phyloP scores from a whole-genome alignment of 768 basidiomycete genomes.

The Obba rivulosa region DNA sequence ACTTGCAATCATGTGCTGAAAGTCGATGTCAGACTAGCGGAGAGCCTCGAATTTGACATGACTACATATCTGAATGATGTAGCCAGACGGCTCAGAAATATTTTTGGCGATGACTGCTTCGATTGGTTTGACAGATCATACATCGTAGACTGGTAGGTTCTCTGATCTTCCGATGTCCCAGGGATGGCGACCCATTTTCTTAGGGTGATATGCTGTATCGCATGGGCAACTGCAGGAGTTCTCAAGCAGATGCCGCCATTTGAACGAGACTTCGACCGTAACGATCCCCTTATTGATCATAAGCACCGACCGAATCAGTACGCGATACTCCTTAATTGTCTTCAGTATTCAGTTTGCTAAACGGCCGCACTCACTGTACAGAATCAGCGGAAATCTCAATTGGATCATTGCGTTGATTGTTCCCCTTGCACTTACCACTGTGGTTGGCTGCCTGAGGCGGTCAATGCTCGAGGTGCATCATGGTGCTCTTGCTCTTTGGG shows the following conservation, averaged over 20 bases:
- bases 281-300: constrained; percentile 51
- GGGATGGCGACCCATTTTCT: constrained; percentile 3
- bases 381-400: constrained; percentile 45
- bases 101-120: constrained; percentile 19
- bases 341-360: not conserved
- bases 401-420: constrained; percentile 40
- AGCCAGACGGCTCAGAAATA: not conserved
- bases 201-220: constrained; percentile 27
- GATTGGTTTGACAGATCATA: constrained; percentile 37
- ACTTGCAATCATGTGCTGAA: too few relatives aligned
- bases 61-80: not conserved
- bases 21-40: too few relatives aligned
- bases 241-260: constrained; percentile 33
- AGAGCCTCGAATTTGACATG: not conserved
- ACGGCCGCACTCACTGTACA: constrained; percentile 17
- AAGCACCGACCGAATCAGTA: constrained; percentile 48
- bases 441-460: constrained; percentile 33
- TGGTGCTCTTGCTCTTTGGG: constrained; percentile 44
- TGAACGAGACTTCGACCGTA: constrained; percentile 41
- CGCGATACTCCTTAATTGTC: not conserved
- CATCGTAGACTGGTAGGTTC: constrained; percentile 46
- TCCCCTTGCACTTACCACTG: constrained; percentile 36
- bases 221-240: constrained; percentile 39
- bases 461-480: constrained; percentile 55
- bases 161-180: constrained; percentile 19